phyloP scores from a whole-genome alignment of 495 filamentous ascomycete genomes.

The Aspergillus homomorphus region DNA sequence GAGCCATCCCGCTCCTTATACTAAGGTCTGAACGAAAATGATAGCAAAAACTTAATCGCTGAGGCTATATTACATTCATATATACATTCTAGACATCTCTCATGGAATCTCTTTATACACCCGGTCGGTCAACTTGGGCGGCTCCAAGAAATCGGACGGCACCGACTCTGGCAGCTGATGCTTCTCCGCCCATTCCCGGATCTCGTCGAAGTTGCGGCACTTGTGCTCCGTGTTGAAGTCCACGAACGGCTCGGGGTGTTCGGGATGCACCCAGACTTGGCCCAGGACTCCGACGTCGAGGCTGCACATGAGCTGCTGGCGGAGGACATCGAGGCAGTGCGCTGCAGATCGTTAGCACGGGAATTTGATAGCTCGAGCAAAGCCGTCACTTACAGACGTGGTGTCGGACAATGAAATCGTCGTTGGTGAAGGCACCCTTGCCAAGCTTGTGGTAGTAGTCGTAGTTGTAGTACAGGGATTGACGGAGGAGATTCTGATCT shows the following conservation, averaged over 20 bases:
- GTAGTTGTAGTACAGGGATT: slow-evolving; percentile 55
- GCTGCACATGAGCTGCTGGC: slow-evolving; percentile 52
- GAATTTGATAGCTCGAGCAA: not conserved
- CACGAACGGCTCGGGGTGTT: slow-evolving; percentile 38
- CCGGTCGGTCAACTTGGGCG: slow-evolving; percentile 30
- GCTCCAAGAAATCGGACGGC: slow-evolving; percentile 36
- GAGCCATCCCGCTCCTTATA: too few relatives aligned
- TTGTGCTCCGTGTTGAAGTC: slow-evolving; percentile 54
- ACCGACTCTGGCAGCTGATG: slow-evolving; percentile 38
- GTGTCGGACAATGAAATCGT: slow-evolving; percentile 43
- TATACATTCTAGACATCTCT: not conserved
- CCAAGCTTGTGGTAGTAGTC: slow-evolving; percentile 50
- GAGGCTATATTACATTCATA: not conserved
- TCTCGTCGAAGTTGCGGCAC: slow-evolving; percentile 51
- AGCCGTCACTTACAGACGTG: slow-evolving; percentile 42
- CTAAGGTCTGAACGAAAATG: too few relatives aligned
- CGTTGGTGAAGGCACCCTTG: slow-evolving; percentile 48
- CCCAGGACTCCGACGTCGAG: slow-evolving; percentile 46
- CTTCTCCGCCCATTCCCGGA: slow-evolving; percentile 45
- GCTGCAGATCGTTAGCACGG: slow-evolving; percentile 13
- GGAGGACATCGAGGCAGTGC: slow-evolving; percentile 51
- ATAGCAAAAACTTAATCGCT: too few relatives aligned
- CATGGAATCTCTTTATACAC: slow-evolving; percentile 33
- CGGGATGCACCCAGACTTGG: slow-evolving; percentile 45
- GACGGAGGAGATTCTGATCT: slow-evolving; percentile 49